phyloP scores from a whole-genome alignment of 495 filamentous ascomycete genomes.

The Talaromyces adpressus region DNA sequence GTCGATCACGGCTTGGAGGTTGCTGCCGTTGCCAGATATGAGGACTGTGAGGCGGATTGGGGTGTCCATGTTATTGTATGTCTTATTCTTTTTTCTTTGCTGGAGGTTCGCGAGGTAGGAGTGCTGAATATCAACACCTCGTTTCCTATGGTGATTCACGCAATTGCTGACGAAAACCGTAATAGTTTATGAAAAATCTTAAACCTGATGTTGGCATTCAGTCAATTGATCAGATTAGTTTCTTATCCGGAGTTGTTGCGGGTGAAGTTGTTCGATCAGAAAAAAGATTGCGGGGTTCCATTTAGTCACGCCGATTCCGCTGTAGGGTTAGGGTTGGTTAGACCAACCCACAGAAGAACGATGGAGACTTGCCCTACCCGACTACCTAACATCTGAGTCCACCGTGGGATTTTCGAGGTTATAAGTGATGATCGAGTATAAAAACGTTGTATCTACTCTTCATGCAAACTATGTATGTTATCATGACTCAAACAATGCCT shows the following conservation, averaged over 20 bases:
- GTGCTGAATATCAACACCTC: background rate
- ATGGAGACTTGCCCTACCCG: no score
- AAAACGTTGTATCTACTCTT: background rate
- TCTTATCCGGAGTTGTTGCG: background rate
- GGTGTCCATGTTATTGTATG: background rate
- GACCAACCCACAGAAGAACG: no score
- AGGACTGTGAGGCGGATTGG: slow-evolving; percentile 51
- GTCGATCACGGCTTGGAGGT: slow-evolving; percentile 88
- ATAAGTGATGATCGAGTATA: background rate
- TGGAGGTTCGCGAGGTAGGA: background rate
- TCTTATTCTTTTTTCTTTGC: background rate
- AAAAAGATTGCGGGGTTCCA: background rate
- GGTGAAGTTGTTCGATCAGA: background rate
- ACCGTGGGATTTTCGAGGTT: background rate
- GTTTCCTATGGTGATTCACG: background rate
- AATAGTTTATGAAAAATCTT: background rate
- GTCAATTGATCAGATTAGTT: background rate
- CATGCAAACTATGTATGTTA: background rate
- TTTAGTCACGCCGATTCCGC: background rate
- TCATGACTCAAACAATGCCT: slow-evolving; percentile 1
- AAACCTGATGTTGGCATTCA: no score
- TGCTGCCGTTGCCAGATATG: slow-evolving; percentile 77
- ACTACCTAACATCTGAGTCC: no score
- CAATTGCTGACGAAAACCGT: background rate
- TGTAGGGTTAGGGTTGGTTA: background rate